A percentile compares a stretch with the other conserved stretches of the same genome.
Conservation (phyloP, 1,284 basidiomycete species). For the Ceratobasidium sp. region DNA sequence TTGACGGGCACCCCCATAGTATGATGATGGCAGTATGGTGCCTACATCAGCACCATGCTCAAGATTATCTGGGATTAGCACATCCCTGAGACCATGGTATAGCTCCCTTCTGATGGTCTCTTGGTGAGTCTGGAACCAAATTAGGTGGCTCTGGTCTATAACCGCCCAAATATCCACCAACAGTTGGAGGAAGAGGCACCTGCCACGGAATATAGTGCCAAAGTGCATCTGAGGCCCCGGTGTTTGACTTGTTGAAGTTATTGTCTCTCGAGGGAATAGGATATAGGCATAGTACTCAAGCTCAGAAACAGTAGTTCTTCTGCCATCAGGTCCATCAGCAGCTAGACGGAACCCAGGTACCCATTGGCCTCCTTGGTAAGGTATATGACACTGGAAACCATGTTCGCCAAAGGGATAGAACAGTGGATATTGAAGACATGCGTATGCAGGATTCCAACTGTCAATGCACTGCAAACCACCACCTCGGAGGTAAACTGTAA, state of each 20-base stretch:
- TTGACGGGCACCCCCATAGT: conserved; percentile 58
- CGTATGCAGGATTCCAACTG: conserved; percentile 56
- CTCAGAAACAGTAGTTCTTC: conserved; percentile 23
- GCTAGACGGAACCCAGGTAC: conserved; percentile 1
- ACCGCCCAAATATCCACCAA: conserved; percentile 57
- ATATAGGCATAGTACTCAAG: conserved; percentile 54
- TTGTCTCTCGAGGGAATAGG: conserved; percentile 53
- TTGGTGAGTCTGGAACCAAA: conserved; percentile 58
- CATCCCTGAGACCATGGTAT: conserved; percentile 60
- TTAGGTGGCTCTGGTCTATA: conserved; percentile 54
- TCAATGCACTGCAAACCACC: too few relatives aligned
- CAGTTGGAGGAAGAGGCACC: conserved; percentile 60
- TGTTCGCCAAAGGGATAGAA: conserved; percentile 60
- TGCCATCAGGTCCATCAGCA: conserved; percentile 22
- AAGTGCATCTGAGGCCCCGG: conserved; percentile 49
- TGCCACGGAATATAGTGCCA: conserved; percentile 57
- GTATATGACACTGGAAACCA: conserved; percentile 60
- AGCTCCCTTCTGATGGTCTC: conserved; percentile 57
- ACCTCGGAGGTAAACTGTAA: conserved; percentile 51
- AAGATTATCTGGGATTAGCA: conserved; percentile 52
- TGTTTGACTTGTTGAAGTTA: neutral
- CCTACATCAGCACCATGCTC: neutral
- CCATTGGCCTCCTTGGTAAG: neutral
- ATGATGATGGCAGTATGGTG: conserved; percentile 61
- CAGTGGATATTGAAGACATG: conserved; percentile 59